These are phyloP conservation scores for Annona squamosa DNA, from an alignment of 164 flowering plant species.

Conservation along the genomic window DNA sequence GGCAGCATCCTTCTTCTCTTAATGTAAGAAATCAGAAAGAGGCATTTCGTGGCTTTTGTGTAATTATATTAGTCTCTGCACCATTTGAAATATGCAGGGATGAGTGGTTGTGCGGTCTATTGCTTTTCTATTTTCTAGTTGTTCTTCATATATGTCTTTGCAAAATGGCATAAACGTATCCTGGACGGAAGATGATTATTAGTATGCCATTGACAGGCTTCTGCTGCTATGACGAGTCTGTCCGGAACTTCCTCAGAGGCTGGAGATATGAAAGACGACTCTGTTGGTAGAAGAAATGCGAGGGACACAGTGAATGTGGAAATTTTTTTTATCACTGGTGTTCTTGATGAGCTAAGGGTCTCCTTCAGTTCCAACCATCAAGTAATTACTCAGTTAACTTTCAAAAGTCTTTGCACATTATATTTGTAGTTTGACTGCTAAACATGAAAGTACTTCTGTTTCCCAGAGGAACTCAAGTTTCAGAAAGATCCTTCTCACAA, in stretches of 20 bases:
- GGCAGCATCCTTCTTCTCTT: no score
- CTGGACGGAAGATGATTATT: not conserved
- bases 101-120: no score
- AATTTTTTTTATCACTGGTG: conserved; percentile 64
- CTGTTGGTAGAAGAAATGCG: conserved; percentile 19
- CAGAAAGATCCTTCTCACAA: conserved; percentile 50
- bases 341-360: conserved; percentile 83
- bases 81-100: no score
- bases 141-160: no score
- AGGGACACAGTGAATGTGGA: conserved; percentile 33
- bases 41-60: no score
- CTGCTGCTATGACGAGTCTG: conserved; percentile 58
- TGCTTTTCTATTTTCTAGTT: no score
- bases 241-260: conserved; percentile 70
- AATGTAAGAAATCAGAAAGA: no score
- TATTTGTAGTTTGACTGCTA: not conserved
- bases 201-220: conserved; percentile 34
- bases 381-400: conserved; percentile 27
- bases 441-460: not conserved
- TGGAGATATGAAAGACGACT: conserved; percentile 41
- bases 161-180: no score
- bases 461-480: conserved; percentile 42
- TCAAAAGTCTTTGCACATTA: conserved; percentile 1
- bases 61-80: no score
- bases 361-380: conserved; percentile 48